These are phyloP conservation scores for Heliosperma pusillum DNA, from an alignment of 148 eudicot species.

Conservation along the genomic window DNA sequence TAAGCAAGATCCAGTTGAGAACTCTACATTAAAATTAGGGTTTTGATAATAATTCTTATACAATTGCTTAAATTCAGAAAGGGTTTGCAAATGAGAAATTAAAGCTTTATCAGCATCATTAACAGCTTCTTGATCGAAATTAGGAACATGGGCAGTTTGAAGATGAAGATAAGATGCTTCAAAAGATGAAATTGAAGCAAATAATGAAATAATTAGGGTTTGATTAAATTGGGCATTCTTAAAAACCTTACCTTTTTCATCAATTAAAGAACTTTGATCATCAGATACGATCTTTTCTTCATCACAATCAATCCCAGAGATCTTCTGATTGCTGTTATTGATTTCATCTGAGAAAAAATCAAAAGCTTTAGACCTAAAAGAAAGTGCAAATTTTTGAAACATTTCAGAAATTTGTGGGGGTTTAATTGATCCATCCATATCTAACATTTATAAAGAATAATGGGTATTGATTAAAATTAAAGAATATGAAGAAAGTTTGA, in stretches of 20 bases:
- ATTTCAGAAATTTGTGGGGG: slow-evolving; percentile 79
- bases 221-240: slow-evolving; percentile 38
- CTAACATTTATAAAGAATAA: slow-evolving; percentile 27
- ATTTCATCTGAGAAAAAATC: slow-evolving; percentile 69
- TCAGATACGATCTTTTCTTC: slow-evolving; percentile 56
- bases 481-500: slow-evolving; percentile 18
- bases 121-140: slow-evolving; percentile 50
- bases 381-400: slow-evolving; percentile 84
- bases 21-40: slow-evolving; percentile 41
- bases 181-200: slow-evolving; percentile 73
- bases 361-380: slow-evolving; percentile 79
- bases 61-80: slow-evolving; percentile 59
- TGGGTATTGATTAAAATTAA: slow-evolving; percentile 14
- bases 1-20: slow-evolving; percentile 59
- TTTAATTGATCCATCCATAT: slow-evolving; percentile 50
- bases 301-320: slow-evolving; percentile 44
- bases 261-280: slow-evolving; percentile 26
- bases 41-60: slow-evolving; percentile 40
- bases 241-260: slow-evolving; percentile 29
- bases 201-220: slow-evolving; percentile 58
- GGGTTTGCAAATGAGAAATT: slow-evolving; percentile 59
- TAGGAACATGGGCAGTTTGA: slow-evolving; percentile 77
- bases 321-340: slow-evolving; percentile 22
- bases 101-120: slow-evolving; percentile 56
- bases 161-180: slow-evolving; percentile 84